A percentile compares a stretch with the other conserved stretches of the same genome.
Evolutionary conservation across 2,329 filamentous ascomycete genomes (phyloP).

Genomic region (Coniosporium tulheliwenetii): DNA sequence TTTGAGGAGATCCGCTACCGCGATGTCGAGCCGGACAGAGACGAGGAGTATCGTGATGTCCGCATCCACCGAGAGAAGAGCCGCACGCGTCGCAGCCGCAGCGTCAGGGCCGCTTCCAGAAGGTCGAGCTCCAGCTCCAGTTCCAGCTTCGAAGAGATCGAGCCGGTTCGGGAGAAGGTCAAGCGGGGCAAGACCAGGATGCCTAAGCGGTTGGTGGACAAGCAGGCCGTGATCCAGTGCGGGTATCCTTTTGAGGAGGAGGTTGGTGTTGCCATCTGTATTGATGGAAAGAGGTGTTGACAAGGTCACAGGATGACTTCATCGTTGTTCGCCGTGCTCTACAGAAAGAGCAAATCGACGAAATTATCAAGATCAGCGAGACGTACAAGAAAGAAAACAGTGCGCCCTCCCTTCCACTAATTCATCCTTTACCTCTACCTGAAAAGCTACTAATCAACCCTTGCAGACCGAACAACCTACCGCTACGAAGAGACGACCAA

Average conservation of each 20-base stretch:
- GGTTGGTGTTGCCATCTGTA: slow-evolving; percentile 31
- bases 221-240: slow-evolving; percentile 65
- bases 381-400: slow-evolving; percentile 40
- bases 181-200: slow-evolving; percentile 79
- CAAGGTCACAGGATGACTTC: slow-evolving; percentile 48
- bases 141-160: slow-evolving; percentile 21
- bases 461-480: slow-evolving; percentile 18
- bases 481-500: slow-evolving; percentile 14
- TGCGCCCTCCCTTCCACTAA: slow-evolving; percentile 10
- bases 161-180: slow-evolving; percentile 16
- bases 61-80: slow-evolving; percentile 31
- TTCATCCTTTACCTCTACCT: background rate
- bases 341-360: slow-evolving; percentile 81
- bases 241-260: slow-evolving; percentile 81
- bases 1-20: slow-evolving; percentile 42
- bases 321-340: slow-evolving; percentile 73
- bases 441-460: slow-evolving; percentile 6
- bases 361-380: slow-evolving; percentile 70
- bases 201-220: slow-evolving; percentile 64
- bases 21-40: slow-evolving; percentile 14
- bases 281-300: slow-evolving; percentile 14
- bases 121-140: slow-evolving; percentile 19
- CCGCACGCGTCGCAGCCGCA: slow-evolving; percentile 12
- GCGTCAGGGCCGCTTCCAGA: slow-evolving; percentile 5
- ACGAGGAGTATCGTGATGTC: slow-evolving; percentile 30